Conservation (phyloP, 495 filamentous ascomycete genomes). For the Antarctomyces pellizariae region DNA sequence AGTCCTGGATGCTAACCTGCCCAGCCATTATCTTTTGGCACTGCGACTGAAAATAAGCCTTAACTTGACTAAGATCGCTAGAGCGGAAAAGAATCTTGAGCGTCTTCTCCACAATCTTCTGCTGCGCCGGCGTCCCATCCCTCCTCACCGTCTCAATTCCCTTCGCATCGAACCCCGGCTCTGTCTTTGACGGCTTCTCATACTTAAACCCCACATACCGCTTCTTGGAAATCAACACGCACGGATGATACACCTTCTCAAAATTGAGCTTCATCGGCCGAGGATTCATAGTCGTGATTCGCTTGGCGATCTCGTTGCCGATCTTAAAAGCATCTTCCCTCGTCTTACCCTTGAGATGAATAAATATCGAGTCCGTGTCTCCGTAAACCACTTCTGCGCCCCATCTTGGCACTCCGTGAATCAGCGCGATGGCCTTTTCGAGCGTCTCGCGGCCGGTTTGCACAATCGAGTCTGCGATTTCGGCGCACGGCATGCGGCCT, state of each 20-base stretch:
- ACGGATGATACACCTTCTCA: constrained; percentile 94
- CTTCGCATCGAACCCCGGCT: constrained; percentile 91
- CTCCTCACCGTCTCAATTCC: constrained; percentile 91
- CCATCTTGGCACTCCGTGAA: constrained; percentile 72
- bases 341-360: constrained; percentile 70
- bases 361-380: constrained; percentile 91
- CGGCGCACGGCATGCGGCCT: constrained; percentile 88
- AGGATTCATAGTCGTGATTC: constrained; percentile 76
- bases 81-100: constrained; percentile 70
- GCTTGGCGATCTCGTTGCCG: constrained; percentile 76
- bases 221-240: constrained; percentile 86
- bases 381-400: constrained; percentile 93
- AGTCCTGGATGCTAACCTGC: constrained; percentile 76
- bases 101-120: constrained; percentile 92
- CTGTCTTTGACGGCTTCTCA: constrained; percentile 48
- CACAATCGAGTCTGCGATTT: constrained; percentile 96
- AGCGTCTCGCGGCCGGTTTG: constrained; percentile 86
- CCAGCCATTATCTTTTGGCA: constrained; percentile 87
- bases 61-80: constrained; percentile 71
- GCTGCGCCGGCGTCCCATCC: constrained; percentile 85
- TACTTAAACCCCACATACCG: constrained; percentile 97
- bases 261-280: constrained; percentile 90
- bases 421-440: constrained; percentile 79
- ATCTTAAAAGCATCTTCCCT: constrained; percentile 78
- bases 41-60: constrained; percentile 73